A percentile compares a stretch with the other conserved stretches of the same genome.
These are phyloP conservation scores for Alternaria solani DNA, from an alignment of 2,329 filamentous ascomycete genomes.

Conservation along the genomic window DNA sequence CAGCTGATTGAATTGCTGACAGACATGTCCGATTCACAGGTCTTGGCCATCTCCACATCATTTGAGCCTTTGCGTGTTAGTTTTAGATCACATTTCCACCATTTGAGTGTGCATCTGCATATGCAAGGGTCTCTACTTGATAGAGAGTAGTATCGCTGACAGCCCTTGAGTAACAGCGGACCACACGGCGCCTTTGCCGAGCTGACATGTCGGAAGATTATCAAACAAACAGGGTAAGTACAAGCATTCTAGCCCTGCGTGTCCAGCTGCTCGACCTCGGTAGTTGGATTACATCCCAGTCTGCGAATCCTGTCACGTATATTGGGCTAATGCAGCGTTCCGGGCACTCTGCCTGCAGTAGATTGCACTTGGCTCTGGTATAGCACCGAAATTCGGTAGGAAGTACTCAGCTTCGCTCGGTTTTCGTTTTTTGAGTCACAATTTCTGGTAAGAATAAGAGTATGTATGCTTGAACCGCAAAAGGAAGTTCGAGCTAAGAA, in stretches of 20 bases:
- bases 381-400: not conserved
- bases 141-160: not conserved
- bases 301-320: not conserved
- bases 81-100: not conserved
- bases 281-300: constrained; percentile 2
- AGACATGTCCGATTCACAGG: not conserved
- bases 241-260: not conserved
- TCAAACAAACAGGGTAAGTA: not conserved
- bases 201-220: constrained; percentile 3
- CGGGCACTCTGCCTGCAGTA: not conserved
- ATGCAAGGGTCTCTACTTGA: not conserved
- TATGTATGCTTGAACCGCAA: not conserved
- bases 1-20: not conserved
- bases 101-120: not conserved
- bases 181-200: constrained; percentile 6
- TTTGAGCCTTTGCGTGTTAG: not conserved
- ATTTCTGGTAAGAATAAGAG: not conserved
- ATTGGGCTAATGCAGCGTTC: constrained; percentile 15
- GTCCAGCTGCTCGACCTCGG: not conserved
- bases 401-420: not conserved
- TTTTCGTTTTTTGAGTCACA: not conserved
- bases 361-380: not conserved
- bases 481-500: not conserved
- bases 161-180: not conserved
- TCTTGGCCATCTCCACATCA: not conserved